Conservation (phyloP, 139 green algal genomes). For the Tetraselmis striata region DNA sequence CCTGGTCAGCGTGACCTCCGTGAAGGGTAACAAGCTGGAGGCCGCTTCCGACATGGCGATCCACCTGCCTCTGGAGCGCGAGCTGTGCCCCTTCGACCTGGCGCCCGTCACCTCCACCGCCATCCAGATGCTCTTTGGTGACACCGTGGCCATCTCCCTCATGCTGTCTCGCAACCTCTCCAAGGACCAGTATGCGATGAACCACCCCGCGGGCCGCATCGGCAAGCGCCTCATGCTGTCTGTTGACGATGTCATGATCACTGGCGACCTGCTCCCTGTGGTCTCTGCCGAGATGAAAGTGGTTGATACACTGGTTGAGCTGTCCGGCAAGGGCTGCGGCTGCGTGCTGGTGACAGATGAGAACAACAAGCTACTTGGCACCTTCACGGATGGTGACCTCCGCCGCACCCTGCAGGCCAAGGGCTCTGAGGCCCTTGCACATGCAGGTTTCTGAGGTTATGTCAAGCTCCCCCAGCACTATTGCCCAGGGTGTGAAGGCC, state of each 20-base stretch:
- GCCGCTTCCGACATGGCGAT: constrained; percentile 38
- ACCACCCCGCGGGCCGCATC: constrained; percentile 54
- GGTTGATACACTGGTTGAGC: constrained; percentile 41
- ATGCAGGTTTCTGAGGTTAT: constrained; percentile 27
- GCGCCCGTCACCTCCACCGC: constrained; percentile 53
- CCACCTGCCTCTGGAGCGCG: constrained; percentile 44
- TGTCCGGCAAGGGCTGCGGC: constrained; percentile 44
- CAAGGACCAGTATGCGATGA: constrained; percentile 50
- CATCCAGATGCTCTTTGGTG: constrained; percentile 60
- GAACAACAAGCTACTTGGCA: constrained; percentile 30
- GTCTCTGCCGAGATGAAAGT: constrained; percentile 15
- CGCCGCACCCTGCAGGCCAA: constrained; percentile 28
- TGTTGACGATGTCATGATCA: constrained; percentile 45
- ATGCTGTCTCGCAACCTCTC: constrained; percentile 47
- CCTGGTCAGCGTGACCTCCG: constrained; percentile 40
- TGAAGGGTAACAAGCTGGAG: constrained; percentile 33
- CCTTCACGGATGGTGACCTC: constrained; percentile 55
- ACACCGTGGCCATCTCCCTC: constrained; percentile 55
- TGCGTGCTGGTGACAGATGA: constrained; percentile 44
- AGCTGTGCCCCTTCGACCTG: constrained; percentile 63
- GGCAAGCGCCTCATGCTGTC: constrained; percentile 53
- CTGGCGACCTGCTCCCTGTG: constrained; percentile 21
- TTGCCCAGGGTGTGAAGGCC: constrained; percentile 25
- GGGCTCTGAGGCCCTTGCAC: constrained; percentile 21
- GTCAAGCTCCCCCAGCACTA: constrained; percentile 20